A percentile compares a stretch with the other conserved stretches of the same genome.
Evolutionary conservation across 2,329 filamentous ascomycete genomes (phyloP).

Genomic region (Salinomyces thailandicus): DNA sequence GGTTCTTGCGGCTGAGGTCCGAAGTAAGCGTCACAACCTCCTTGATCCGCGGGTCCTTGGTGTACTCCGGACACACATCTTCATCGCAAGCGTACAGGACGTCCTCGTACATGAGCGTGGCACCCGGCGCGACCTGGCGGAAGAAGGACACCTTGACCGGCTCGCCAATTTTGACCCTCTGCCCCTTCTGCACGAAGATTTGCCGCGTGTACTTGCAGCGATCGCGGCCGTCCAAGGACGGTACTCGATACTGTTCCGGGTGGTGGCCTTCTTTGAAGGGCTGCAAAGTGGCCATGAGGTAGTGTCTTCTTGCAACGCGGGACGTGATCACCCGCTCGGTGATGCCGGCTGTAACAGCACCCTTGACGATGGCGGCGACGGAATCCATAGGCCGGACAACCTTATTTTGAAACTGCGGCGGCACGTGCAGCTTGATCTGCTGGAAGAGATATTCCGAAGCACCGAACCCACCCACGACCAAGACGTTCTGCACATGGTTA

Average conservation of each 20-base stretch:
- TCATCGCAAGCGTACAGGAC: conserved; percentile 96
- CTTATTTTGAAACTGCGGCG: conserved; percentile 96
- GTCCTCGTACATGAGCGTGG: conserved; percentile 98
- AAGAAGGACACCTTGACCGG: conserved; percentile 99
- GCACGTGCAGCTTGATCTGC: conserved; percentile 97
- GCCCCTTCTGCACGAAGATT: conserved; percentile 97
- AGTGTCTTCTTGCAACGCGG: conserved; percentile 91
- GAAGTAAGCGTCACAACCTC: conserved; percentile 96
- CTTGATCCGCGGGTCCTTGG: conserved; percentile 99
- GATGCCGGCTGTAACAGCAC: conserved; percentile 93
- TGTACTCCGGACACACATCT: conserved; percentile 96
- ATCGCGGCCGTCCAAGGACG: conserved; percentile 91
- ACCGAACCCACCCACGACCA: conserved; percentile 96
- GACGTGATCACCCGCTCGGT: conserved; percentile 94
- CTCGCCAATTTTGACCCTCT: conserved; percentile 98
- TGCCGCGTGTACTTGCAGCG: conserved; percentile 97
- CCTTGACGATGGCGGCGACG: conserved; percentile 96
- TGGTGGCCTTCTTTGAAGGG: conserved; percentile 99
- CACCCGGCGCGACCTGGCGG: conserved; percentile 90
- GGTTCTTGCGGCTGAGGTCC: conserved; percentile 91
- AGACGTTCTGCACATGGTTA: conserved; percentile 56
- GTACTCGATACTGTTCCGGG: conserved; percentile 94
- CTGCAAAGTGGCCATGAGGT: conserved; percentile 97
- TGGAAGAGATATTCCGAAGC: conserved; percentile 98
- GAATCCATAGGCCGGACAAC: conserved; percentile 98